Base-by-base conservation (phyloP, 2,329 filamentous ascomycete genomes). In the Aspergillus sp. region DNA sequence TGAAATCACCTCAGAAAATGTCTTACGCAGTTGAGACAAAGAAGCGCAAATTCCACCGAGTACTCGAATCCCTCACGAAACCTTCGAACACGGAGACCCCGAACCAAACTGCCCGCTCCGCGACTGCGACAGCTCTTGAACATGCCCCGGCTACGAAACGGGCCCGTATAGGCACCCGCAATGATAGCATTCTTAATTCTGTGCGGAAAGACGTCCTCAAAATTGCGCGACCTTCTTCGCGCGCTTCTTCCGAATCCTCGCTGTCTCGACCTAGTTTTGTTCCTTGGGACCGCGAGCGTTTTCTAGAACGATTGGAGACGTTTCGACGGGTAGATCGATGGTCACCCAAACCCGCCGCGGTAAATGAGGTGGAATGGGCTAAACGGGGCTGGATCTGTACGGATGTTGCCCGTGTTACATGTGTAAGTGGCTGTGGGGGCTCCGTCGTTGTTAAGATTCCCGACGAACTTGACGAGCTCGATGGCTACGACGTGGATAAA, bases 311-410 rank as follows among this genome's bases (percentile, higher is more conserved):
- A 22, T 80, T 99, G 27, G 89, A 89, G 59, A 96, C 91, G 0
- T 99, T 96, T 70, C 89, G 93, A 69, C 91, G 93, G 64, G 87
- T 98, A 48, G 95, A 91, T 54, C 85, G 89, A 71, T 99, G 93
- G 93, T 89, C 90, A n/a, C 89, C 91, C 0, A 98, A 98, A 72
- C 93, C 95, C 0, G 85, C 93, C 52, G 82, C 81, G 34, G 87
- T 98, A 66, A 91, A 86, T 70, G 95, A 98, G 75, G 87, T 97
- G 7, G 89, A 92, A 72, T 99, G 95, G 95, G 93, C 93, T 0
- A 96, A 93, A 79, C 81, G 90, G 58, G 93, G 93, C 1, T 99
- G 95, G 93, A 82, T 88, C 4, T 97, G 93, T 68, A 86, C 89
- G 46, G 89, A 89, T 66, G 86, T 87, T 63, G 92, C 96, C 74